Conservation (phyloP, 768 basidiomycete species). For the Suillus variegatus region DNA sequence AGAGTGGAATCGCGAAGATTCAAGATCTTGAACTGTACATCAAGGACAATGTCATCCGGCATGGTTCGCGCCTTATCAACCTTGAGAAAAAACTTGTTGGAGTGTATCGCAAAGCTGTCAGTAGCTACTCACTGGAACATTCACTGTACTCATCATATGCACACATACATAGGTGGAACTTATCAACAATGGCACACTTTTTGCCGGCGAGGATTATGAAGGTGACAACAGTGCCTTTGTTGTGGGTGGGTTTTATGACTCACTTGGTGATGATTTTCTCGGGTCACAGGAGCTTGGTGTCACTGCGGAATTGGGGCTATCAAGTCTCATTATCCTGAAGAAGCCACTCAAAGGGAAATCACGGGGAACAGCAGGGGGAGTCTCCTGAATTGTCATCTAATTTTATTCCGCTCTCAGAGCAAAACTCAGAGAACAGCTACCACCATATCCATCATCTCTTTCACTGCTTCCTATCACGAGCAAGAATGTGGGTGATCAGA, state of each 20-base stretch:
- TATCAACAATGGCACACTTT: constrained; percentile 53
- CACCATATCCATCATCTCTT: constrained; percentile 84
- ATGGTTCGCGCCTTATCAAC: constrained; percentile 74
- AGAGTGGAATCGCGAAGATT: constrained; percentile 78
- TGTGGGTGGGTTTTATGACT: constrained; percentile 86
- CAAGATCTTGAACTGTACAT: constrained; percentile 86
- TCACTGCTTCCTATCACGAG: constrained; percentile 74
- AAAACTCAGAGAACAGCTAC: constrained; percentile 73
- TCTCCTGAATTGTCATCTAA: constrained; percentile 3
- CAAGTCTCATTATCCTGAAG: constrained; percentile 77
- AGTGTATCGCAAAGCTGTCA: constrained; percentile 79
- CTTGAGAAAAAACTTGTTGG: constrained; percentile 87
- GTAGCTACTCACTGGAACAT: constrained; percentile 26
- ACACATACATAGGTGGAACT: constrained; percentile 41
- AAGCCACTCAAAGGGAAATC: constrained; percentile 69
- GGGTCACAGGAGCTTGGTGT: constrained; percentile 88
- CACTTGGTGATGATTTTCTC: constrained; percentile 90
- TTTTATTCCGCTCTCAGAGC: constrained; percentile 36
- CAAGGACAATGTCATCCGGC: constrained; percentile 83
- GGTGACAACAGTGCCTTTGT: constrained; percentile 67
- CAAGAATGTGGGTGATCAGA: constrained; percentile 70
- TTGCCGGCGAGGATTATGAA: constrained; percentile 59
- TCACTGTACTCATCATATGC: constrained; percentile 3
- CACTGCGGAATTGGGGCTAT: constrained; percentile 79
- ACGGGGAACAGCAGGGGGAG: constrained; percentile 37